Evolutionary conservation across 768 basidiomycete species (phyloP), one percentile per base, ranked within the genome.

Genomic region (Xerocomus spinulosus): DNA sequence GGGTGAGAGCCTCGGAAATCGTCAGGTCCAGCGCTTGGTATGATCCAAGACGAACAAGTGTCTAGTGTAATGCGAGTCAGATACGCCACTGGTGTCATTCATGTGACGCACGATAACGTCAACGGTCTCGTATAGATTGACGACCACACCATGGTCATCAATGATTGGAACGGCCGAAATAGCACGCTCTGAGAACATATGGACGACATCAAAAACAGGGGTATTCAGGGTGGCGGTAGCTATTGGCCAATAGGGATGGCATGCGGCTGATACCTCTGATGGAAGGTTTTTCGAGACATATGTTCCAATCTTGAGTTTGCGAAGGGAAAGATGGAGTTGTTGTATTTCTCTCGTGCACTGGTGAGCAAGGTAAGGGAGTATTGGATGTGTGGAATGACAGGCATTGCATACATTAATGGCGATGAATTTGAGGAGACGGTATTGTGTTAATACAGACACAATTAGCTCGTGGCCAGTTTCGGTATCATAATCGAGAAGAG

Each of bases 141-240:
- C 78, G 34, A 99, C 96, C 44, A 93, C 79, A 9, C 95, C 95
- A 8, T 92, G 79, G 49, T 87, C 81, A 58, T 99, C 91, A 25
- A 98, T 78, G 62, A 99, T 97, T 8, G 96, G 96, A 5, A 99
- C 95, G 5, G 95, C 95, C 9, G 91, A 93, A 56, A 99, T 96
- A 23, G 93, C 86, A 35, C 87, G 80, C 67, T 93, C 89, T 0
- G 92, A 95, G 67, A 98, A 98, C 87, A 95, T 92, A 62, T 99
- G 96, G 3, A 98, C 96, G 50, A 98, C 92, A 60, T 98, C 93
- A 59, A 96, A 97, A 3, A 99, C 96, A 24, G 89, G 87, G 0
- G 95, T 96, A 48, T 83, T 73, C 60, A 95, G 74, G 26, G 83
- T 93, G 10, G 95, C 95, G 0, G 93, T 96, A 5, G 90, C 87